Evolutionary conservation across 352 stramenopile genomes (phyloP).

Genomic region (Paralagenidium karlingii): DNA sequence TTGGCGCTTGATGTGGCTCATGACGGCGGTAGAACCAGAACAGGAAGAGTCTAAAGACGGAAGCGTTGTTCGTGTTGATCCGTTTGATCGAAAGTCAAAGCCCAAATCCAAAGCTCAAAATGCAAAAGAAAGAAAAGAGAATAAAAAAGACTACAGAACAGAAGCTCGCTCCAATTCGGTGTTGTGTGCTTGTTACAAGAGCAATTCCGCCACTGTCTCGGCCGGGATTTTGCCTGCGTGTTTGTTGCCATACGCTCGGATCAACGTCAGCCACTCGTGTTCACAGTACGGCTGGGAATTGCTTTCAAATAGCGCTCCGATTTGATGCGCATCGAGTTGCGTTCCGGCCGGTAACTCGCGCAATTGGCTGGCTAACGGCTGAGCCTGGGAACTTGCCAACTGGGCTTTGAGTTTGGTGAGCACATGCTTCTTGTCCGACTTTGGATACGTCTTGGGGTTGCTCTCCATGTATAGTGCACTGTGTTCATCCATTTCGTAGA

Average conservation of each 20-base stretch:
- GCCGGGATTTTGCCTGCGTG: conserved; percentile 37
- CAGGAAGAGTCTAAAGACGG: too few relatives aligned
- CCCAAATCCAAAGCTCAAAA: too few relatives aligned
- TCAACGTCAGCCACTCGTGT: conserved; percentile 57
- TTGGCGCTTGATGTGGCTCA: too few relatives aligned
- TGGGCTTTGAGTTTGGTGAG: conserved; percentile 53
- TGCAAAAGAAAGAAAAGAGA: too few relatives aligned
- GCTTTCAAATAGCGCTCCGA: conserved; percentile 29
- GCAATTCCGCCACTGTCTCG: conserved; percentile 29
- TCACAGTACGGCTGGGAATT: conserved; percentile 28
- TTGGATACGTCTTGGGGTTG: conserved; percentile 22
- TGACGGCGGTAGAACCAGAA: too few relatives aligned
- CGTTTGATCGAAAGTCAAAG: too few relatives aligned
- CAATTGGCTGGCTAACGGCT: conserved; percentile 13
- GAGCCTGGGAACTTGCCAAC: conserved; percentile 16
- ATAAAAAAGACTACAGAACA: too few relatives aligned
- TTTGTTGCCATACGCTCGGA: conserved; percentile 56
- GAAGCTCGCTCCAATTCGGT: too few relatives aligned
- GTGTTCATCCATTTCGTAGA: conserved; percentile 81
- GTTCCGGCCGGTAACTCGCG: conserved; percentile 13
- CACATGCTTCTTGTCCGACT: conserved; percentile 48
- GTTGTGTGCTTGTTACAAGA: too few relatives aligned
- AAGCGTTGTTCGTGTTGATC: too few relatives aligned
- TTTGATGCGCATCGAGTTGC: conserved; percentile 26
- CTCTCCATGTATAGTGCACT: conserved; percentile 74